Percentiles rank a stretch among this genome's conserved stretches.
Evolutionary conservation across 169 alveolate genomes (phyloP).

Genomic region (Babesia caballi): DNA sequence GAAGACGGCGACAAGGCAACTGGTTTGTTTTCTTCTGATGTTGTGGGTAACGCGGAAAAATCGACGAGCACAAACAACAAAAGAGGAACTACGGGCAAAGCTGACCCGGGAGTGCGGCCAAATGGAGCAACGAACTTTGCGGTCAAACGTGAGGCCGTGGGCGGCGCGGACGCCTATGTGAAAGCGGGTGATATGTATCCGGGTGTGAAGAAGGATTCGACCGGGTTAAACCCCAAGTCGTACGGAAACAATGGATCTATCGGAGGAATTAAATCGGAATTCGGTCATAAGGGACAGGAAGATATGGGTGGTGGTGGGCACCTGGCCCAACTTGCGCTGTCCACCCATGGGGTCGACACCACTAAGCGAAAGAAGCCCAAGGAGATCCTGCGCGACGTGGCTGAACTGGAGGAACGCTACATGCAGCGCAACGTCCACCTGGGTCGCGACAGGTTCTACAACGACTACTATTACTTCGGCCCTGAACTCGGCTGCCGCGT

Average conservation of each 20-base stretch:
- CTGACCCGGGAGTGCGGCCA: not conserved
- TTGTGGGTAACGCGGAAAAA: not conserved
- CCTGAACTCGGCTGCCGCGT: slow-evolving; percentile 42
- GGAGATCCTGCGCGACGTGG: slow-evolving; percentile 36
- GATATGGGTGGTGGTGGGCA: no score
- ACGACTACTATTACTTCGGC: slow-evolving; percentile 55
- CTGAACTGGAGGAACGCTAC: slow-evolving; percentile 52
- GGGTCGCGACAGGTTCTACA: slow-evolving; percentile 56
- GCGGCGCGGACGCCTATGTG: not conserved
- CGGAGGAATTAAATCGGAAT: not conserved
- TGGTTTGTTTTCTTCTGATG: not conserved
- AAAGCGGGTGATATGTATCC: no score
- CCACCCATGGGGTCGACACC: not conserved
- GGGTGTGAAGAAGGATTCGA: no score
- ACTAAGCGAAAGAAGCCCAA: slow-evolving; percentile 15
- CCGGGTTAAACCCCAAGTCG: no score
- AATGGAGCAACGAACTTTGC: no score
- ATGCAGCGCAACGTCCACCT: slow-evolving; percentile 34
- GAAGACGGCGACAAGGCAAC: not conserved
- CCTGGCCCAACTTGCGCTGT: no score
- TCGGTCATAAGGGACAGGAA: no score
- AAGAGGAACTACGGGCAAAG: not conserved
- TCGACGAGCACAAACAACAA: not conserved
- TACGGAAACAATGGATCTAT: no score
- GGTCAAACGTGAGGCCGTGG: not conserved